phyloP scores from a whole-genome alignment of 257 asterid genomes.

The Lycium barbarum region DNA sequence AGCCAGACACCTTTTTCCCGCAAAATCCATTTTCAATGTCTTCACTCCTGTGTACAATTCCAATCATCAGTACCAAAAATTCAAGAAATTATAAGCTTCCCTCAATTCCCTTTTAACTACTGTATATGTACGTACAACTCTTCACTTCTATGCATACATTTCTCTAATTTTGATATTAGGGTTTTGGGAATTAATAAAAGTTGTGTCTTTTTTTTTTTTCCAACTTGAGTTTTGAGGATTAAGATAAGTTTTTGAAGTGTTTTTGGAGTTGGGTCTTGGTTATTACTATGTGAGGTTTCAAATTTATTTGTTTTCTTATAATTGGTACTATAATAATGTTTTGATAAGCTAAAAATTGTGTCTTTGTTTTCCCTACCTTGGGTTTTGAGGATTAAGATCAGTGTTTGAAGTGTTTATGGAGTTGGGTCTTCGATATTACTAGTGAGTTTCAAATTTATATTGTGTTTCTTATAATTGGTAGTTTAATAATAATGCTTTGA shows the following conservation, averaged over 20 bases:
- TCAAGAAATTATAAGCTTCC: background rate
- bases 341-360: background rate
- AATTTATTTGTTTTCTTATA: background rate
- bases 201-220: background rate
- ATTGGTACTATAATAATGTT: background rate
- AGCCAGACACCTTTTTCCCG: too few relatives aligned
- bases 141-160: background rate
- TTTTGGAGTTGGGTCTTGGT: conserved; percentile 18
- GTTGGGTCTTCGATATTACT: too few relatives aligned
- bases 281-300: background rate
- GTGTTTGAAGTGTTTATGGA: background rate
- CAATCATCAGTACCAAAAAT: background rate
- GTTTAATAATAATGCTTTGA: too few relatives aligned
- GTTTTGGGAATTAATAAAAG: background rate
- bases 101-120: conserved; percentile 11
- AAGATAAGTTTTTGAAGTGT: conserved; percentile 13
- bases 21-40: background rate
- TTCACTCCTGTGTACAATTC: conserved; percentile 43
- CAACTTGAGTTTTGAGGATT: background rate
- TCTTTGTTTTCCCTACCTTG: background rate
- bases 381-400: background rate
- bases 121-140: background rate
- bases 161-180: background rate
- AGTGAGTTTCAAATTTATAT: too few relatives aligned
- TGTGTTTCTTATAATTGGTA: too few relatives aligned